These are phyloP conservation scores for Euphorbia schlechtendalii DNA, from an alignment of 441 rosid genomes.

Conservation along the genomic window DNA sequence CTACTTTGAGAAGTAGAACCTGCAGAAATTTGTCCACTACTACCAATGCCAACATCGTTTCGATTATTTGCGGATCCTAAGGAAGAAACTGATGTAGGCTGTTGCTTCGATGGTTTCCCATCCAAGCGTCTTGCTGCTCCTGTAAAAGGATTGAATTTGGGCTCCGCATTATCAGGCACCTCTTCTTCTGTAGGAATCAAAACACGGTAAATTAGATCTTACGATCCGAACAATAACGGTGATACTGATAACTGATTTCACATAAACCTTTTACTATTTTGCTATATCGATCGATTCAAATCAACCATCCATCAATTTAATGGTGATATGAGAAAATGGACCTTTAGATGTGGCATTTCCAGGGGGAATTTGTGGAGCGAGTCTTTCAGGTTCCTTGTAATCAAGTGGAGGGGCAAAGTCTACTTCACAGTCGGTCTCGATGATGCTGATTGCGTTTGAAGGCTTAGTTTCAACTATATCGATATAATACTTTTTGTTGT, in stretches of 20 bases:
- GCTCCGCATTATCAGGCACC: conserved; percentile 44
- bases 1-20: conserved; percentile 43
- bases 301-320: background rate
- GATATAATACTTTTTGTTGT: conserved; percentile 87
- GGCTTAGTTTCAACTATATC: conserved; percentile 90
- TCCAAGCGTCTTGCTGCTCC: conserved; percentile 81
- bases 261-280: background rate
- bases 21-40: conserved; percentile 30
- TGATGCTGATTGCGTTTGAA: conserved; percentile 80
- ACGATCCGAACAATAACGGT: conserved; percentile 5
- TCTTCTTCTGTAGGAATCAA: conserved; percentile 50
- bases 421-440: conserved; percentile 99
- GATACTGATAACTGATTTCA: too few species aligned
- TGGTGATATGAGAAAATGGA: too few species aligned
- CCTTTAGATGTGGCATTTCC: conserved; percentile 57
- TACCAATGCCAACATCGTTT: conserved; percentile 30
- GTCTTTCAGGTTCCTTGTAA: conserved; percentile 88
- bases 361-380: conserved; percentile 32
- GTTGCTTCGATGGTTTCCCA: conserved; percentile 57
- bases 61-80: conserved; percentile 45
- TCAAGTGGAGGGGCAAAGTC: conserved; percentile 97
- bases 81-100: conserved; percentile 38
- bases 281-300: background rate
- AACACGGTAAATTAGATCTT: conserved; percentile 3
- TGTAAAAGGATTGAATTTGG: conserved; percentile 76